Conservation (phyloP, 2,329 filamentous ascomycete species). For the Fusarium sacchari region DNA sequence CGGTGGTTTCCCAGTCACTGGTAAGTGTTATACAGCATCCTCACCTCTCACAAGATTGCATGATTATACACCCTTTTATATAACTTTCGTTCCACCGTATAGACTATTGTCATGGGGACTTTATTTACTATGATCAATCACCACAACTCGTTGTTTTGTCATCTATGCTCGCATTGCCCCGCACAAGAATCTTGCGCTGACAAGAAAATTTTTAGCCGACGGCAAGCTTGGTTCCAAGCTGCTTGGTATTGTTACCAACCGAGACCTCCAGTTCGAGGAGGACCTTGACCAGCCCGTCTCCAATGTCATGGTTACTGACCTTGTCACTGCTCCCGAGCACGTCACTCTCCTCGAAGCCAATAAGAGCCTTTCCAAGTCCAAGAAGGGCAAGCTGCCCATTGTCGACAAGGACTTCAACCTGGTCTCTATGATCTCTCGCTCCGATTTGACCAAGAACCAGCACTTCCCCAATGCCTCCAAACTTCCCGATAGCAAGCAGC, state of each 20-base stretch:
- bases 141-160: constrained; percentile 22
- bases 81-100: constrained; percentile 99
- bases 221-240: constrained; percentile 96
- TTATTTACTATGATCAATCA: constrained; percentile 49
- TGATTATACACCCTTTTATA: constrained; percentile 86
- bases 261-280: constrained; percentile 96
- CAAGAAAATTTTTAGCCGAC: constrained; percentile 69
- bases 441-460: constrained; percentile 98
- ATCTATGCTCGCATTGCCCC: constrained; percentile 9
- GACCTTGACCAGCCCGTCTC: constrained; percentile 77
- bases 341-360: constrained; percentile 91
- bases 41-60: constrained; percentile 48
- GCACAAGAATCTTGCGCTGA: constrained; percentile 36
- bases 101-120: constrained; percentile 85
- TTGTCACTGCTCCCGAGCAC: constrained; percentile 86
- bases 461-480: constrained; percentile 97
- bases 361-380: constrained; percentile 89
- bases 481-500: constrained; percentile 95
- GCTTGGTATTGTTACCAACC: constrained; percentile 95
- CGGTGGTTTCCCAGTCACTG: constrained; percentile 97
- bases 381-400: constrained; percentile 98
- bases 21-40: constrained; percentile 66
- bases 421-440: constrained; percentile 90
- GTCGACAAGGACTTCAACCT: constrained; percentile 86
- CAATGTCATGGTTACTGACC: constrained; percentile 93